Evolutionary conservation across 2,329 filamentous ascomycete genomes (phyloP).

Genomic region (Volutella citrinella): DNA sequence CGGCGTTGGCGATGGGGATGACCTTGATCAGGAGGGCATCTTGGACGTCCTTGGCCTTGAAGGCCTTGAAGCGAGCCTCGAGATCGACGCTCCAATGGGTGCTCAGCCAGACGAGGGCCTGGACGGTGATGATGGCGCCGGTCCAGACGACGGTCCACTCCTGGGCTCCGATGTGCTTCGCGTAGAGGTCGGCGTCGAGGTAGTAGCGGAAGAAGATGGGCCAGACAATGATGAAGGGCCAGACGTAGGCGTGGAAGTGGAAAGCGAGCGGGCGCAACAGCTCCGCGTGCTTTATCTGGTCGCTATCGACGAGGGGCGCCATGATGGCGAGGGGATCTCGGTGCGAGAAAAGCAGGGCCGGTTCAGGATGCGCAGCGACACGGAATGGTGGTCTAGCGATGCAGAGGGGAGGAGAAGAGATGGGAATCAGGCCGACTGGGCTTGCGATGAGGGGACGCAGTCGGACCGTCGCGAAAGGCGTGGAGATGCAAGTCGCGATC

Average conservation of each 20-base stretch:
- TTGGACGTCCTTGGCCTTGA: conserved; percentile 64
- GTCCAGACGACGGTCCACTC: conserved; percentile 99
- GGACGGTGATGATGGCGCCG: conserved; percentile 80
- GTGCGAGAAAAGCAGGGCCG: conserved; percentile 13
- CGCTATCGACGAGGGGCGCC: conserved; percentile 84
- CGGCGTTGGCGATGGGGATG: conserved; percentile 84
- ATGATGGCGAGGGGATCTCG: conserved; percentile 40
- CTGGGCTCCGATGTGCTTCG: conserved; percentile 84
- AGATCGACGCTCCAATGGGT: conserved; percentile 97
- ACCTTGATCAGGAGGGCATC: conserved; percentile 89
- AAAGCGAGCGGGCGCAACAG: conserved; percentile 83
- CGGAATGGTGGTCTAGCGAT: conserved; percentile 1
- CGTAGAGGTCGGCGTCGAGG: conserved; percentile 77
- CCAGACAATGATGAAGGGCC: conserved; percentile 91
- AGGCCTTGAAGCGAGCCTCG: conserved; percentile 76
- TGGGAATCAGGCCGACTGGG: conserved; percentile 6
- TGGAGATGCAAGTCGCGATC: conserved; percentile 20
- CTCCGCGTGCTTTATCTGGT: conserved; percentile 83
- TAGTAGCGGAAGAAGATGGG: conserved; percentile 88
- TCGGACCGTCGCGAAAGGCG: not conserved
- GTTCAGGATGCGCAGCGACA: conserved; percentile 8
- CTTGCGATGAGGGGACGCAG: not conserved
- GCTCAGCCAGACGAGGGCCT: conserved; percentile 88
- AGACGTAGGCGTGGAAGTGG: conserved; percentile 82
- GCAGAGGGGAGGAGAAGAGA: conserved; percentile 2